phyloP scores from a whole-genome alignment of 495 filamentous ascomycete species.

The Bryoglossum gracile region DNA sequence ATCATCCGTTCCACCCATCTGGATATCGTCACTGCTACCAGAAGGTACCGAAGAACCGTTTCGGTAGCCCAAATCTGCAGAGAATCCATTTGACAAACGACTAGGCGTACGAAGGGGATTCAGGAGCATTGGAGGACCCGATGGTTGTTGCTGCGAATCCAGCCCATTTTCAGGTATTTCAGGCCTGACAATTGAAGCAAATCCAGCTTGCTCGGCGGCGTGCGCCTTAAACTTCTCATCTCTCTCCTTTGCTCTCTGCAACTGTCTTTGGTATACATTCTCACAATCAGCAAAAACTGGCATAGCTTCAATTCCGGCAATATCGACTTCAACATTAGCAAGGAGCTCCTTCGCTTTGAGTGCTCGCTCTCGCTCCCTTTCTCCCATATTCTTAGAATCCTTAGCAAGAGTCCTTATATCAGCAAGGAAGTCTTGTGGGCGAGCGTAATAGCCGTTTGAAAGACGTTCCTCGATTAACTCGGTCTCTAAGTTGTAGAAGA shows the following conservation, averaged over 20 bases:
- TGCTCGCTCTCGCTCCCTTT: conserved; percentile 69
- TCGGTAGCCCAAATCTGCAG: conserved; percentile 34
- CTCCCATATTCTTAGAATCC: conserved; percentile 68
- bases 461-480: conserved; percentile 88
- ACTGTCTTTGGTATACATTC: conserved; percentile 65
- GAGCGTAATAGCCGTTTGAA: conserved; percentile 90
- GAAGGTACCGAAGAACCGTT: conserved; percentile 64
- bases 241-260: conserved; percentile 58
- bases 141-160: conserved; percentile 13
- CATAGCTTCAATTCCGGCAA: conserved; percentile 58
- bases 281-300: conserved; percentile 66
- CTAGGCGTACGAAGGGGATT: conserved; percentile 47
- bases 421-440: conserved; percentile 75
- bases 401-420: conserved; percentile 78
- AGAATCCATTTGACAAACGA: conserved; percentile 46
- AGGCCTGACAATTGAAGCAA: conserved; percentile 11
- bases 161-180: conserved; percentile 9
- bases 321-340: conserved; percentile 87
- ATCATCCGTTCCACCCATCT: conserved; percentile 54
- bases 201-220: conserved; percentile 38
- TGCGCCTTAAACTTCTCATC: conserved; percentile 52
- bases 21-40: conserved; percentile 43
- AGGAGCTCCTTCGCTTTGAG: conserved; percentile 84
- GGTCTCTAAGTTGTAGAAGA: conserved; percentile 92
- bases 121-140: conserved; percentile 54